phyloP scores from a whole-genome alignment of 176 grass and related monocot species.

The Oryza coarctata region DNA sequence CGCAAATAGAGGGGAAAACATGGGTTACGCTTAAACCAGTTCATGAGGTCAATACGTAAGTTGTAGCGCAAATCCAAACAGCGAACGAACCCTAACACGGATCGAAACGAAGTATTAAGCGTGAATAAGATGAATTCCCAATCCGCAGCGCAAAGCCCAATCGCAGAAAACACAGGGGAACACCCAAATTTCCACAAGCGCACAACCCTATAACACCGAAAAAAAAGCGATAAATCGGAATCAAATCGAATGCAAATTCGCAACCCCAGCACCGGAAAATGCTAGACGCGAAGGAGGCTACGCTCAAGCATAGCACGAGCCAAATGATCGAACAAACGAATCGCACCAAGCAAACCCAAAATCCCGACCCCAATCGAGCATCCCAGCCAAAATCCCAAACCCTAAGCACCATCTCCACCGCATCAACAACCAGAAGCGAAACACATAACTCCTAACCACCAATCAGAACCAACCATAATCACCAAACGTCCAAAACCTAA shows the following conservation, averaged over 20 bases:
- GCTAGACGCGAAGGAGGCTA: background rate
- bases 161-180: constrained; percentile 7
- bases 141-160: constrained; percentile 11
- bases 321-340: background rate
- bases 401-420: background rate
- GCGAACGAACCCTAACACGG: background rate
- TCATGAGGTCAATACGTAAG: background rate
- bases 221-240: background rate
- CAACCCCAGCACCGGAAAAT: background rate
- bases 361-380: background rate
- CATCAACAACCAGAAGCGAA: background rate
- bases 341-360: background rate
- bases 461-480: background rate
- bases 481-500: background rate
- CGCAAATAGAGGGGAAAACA: background rate
- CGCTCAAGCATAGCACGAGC: background rate
- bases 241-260: background rate
- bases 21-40: background rate
- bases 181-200: background rate
- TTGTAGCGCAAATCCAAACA: background rate
- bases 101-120: background rate
- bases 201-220: background rate
- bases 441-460: background rate
- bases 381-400: background rate
- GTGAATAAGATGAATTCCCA: background rate